phyloP scores from a whole-genome alignment of 352 stramenopile genomes.

The Phytophthora cajani region DNA sequence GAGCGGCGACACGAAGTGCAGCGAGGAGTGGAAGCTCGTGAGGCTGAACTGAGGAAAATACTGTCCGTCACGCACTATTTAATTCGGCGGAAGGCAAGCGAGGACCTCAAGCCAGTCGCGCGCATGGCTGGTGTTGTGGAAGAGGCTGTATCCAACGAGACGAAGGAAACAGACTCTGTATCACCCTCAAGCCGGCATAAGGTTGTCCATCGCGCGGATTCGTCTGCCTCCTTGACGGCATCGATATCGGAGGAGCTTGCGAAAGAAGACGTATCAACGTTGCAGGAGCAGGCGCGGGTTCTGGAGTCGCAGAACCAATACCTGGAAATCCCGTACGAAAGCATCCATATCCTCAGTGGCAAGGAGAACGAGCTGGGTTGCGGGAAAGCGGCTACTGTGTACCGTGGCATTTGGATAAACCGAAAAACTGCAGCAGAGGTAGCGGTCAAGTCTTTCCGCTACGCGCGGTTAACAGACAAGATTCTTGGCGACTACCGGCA shows the following conservation, averaged over 20 bases:
- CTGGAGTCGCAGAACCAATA: slow-evolving; percentile 90
- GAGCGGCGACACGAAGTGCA: slow-evolving; percentile 90
- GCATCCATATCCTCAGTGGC: slow-evolving; percentile 84
- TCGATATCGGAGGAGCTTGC: slow-evolving; percentile 58
- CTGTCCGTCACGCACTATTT: slow-evolving; percentile 85
- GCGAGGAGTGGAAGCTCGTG: slow-evolving; percentile 79
- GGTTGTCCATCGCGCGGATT: slow-evolving; percentile 48
- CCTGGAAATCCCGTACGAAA: slow-evolving; percentile 88
- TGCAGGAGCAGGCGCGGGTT: slow-evolving; percentile 83
- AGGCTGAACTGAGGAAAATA: slow-evolving; percentile 85
- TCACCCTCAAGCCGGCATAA: slow-evolving; percentile 26
- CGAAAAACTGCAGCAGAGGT: slow-evolving; percentile 84
- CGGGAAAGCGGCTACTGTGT: slow-evolving; percentile 88
- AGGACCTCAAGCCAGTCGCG: slow-evolving; percentile 48
- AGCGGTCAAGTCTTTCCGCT: slow-evolving; percentile 88
- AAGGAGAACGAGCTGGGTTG: slow-evolving; percentile 90
- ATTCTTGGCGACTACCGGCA: slow-evolving; percentile 86
- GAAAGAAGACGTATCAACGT: slow-evolving; percentile 68
- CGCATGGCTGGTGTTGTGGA: slow-evolving; percentile 38
- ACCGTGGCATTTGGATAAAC: slow-evolving; percentile 89
- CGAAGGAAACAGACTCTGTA: slow-evolving; percentile 30
- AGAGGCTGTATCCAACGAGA: slow-evolving; percentile 31
- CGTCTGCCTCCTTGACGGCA: slow-evolving; percentile 47
- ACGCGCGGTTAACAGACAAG: slow-evolving; percentile 89
- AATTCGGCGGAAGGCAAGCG: slow-evolving; percentile 65